A percentile compares a stretch with the other conserved stretches of the same genome.
Evolutionary conservation across 257 asterid species (phyloP).

Genomic region (Sherardia arvensis): DNA sequence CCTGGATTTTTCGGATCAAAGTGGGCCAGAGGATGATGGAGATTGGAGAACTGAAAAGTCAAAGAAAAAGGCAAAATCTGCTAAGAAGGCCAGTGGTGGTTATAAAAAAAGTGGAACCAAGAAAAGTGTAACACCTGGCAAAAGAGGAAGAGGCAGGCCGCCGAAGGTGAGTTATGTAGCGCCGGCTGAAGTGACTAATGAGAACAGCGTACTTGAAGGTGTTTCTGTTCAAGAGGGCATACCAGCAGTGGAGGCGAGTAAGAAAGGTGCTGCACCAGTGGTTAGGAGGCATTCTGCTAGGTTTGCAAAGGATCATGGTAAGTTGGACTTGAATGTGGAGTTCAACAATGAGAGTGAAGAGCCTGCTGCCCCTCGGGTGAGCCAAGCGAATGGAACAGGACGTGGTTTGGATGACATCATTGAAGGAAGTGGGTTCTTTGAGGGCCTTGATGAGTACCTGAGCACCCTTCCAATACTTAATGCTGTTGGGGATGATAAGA

Average conservation of each 20-base stretch:
- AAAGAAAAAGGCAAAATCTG: conserved; percentile 28
- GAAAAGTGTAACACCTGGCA: conserved; percentile 18
- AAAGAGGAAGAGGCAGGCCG: conserved; percentile 33
- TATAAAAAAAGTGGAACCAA: conserved; percentile 6
- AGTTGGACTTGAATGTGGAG: conserved; percentile 87
- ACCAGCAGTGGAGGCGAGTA: conserved; percentile 32
- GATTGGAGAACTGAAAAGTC: conserved; percentile 39
- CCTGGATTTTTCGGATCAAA: conserved; percentile 53
- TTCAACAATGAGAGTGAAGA: conserved; percentile 83
- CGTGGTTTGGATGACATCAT: conserved; percentile 75
- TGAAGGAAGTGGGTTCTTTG: conserved; percentile 86
- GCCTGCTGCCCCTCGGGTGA: conserved; percentile 38
- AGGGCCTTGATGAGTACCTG: conserved; percentile 92
- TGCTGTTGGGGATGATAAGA: conserved; percentile 76
- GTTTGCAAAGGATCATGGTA: conserved; percentile 61
- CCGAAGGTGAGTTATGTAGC: conserved; percentile 44
- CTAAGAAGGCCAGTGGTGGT: conserved; percentile 14
- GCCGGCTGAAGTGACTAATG: conserved; percentile 21
- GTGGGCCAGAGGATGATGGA: conserved; percentile 47
- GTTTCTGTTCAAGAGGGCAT: conserved; percentile 34
- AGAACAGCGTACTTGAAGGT: conserved; percentile 21
- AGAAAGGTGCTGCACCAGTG: conserved; percentile 31
- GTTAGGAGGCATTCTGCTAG: conserved; percentile 65
- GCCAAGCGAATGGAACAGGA: conserved; percentile 45
- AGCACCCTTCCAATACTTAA: conserved; percentile 85